Evolutionary conservation across 139 green algal species (phyloP).

Genomic region (Chlamydomonas incerta): DNA sequence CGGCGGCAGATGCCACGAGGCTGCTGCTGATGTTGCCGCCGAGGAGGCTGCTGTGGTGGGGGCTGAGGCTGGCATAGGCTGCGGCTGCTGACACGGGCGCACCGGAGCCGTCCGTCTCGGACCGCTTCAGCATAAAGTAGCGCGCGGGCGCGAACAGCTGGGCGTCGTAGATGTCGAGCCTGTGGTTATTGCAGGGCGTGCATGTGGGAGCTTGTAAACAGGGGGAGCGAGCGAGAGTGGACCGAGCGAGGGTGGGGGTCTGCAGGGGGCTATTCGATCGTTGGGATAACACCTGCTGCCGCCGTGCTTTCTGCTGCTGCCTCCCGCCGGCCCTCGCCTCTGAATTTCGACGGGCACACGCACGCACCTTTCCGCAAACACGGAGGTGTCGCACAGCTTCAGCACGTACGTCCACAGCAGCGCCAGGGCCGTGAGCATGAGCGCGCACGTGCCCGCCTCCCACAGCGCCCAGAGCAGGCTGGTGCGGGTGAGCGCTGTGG

Average conservation of each 20-base stretch:
- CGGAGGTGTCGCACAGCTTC: background rate
- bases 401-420: background rate
- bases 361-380: background rate
- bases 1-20: background rate
- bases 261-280: too few species aligned
- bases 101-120: background rate
- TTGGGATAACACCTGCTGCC: too few species aligned
- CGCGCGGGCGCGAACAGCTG: slow-evolving; percentile 6
- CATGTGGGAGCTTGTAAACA: too few species aligned
- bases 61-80: too few species aligned
- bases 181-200: too few species aligned
- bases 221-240: background rate
- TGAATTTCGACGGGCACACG: too few species aligned
- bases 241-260: background rate
- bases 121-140: slow-evolving; percentile 22
- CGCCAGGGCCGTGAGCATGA: background rate
- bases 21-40: background rate
- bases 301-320: too few species aligned
- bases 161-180: slow-evolving; percentile 46
- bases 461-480: background rate
- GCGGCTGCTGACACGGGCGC: background rate
- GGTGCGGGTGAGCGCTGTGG: too few species aligned
- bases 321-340: too few species aligned
- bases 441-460: background rate
- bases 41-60: background rate